phyloP scores from a whole-genome alignment of 148 eudicot species.

The Heliamphora exappendiculata region DNA sequence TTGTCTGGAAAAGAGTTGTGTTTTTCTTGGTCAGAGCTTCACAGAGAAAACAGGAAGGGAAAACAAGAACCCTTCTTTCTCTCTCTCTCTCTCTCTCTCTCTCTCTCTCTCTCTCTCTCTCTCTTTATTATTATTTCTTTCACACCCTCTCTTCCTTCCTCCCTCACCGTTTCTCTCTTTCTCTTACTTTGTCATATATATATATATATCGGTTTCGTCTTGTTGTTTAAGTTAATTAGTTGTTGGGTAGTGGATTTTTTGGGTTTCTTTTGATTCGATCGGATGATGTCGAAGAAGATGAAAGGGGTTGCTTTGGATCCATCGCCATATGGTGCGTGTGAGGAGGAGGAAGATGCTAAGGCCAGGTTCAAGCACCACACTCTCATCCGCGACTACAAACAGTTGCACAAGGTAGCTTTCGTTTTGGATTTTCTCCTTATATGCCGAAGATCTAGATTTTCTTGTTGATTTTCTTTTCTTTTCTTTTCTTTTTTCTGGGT shows the following conservation, averaged over 20 bases:
- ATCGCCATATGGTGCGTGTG: slow-evolving; percentile 15
- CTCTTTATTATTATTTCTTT: slow-evolving; percentile 18
- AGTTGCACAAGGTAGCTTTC: slow-evolving; percentile 27
- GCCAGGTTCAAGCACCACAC: slow-evolving; percentile 32
- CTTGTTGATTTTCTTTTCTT: neutral
- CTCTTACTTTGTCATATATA: neutral
- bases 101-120: neutral
- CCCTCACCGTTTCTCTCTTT: slow-evolving; percentile 8
- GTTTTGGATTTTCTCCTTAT: slow-evolving; percentile 12
- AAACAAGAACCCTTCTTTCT: slow-evolving; percentile 17
- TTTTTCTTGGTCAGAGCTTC: slow-evolving; percentile 33
- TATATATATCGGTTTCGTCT: neutral
- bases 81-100: slow-evolving; percentile 12
- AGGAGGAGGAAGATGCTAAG: slow-evolving; percentile 26
- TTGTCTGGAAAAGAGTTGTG: slow-evolving; percentile 48
- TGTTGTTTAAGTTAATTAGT: slow-evolving; percentile 7
- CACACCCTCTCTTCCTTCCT: slow-evolving; percentile 1
- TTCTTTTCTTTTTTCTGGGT: neutral
- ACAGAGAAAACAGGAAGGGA: slow-evolving; percentile 29
- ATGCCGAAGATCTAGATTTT: slow-evolving; percentile 10
- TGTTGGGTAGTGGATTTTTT: slow-evolving; percentile 11
- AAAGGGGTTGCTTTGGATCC: slow-evolving; percentile 29
- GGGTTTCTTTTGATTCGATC: slow-evolving; percentile 18
- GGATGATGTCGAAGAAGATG: slow-evolving; percentile 40
- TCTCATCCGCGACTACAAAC: slow-evolving; percentile 38